A percentile compares a stretch with the other conserved stretches of the same genome.
Conservation (phyloP, 1,284 basidiomycete species). For the Porodaedalea pini region DNA sequence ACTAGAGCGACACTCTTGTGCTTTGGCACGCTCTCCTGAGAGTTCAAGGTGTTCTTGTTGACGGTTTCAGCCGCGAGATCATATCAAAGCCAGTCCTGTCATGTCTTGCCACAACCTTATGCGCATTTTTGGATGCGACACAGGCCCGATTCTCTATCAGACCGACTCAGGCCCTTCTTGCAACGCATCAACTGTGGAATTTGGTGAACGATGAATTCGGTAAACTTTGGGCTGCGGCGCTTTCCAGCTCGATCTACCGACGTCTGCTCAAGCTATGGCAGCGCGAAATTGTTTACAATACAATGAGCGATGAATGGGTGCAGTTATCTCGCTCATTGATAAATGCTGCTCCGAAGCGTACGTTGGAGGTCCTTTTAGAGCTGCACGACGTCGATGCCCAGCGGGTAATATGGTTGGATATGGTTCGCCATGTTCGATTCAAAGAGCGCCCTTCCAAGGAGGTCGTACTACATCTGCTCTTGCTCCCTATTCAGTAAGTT, state of each 20-base stretch:
- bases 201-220: not conserved
- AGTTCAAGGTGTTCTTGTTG: conserved; percentile 1
- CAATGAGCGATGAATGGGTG: conserved; percentile 8
- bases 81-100: conserved; percentile 1
- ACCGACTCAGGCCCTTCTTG: conserved; percentile 1
- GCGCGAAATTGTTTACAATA: not conserved
- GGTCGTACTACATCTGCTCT: not conserved
- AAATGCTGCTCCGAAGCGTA: not conserved
- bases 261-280: conserved; percentile 7
- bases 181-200: conserved; percentile 12
- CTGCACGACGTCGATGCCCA: not conserved
- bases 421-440: conserved; percentile 2
- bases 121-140: not conserved
- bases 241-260: conserved; percentile 3
- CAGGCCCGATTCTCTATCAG: not conserved
- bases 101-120: not conserved
- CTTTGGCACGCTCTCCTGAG: conserved; percentile 9
- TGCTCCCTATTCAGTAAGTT: conserved; percentile 3
- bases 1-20: not conserved
- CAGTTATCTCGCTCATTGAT: conserved; percentile 1
- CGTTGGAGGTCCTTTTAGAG: conserved; percentile 5
- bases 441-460: conserved; percentile 5
- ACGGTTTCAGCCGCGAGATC: not conserved
- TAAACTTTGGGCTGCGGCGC: not conserved
- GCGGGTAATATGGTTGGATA: conserved; percentile 14